phyloP scores from a whole-genome alignment of 345 rosid species.

The Diplotaxis tenuifolia region DNA sequence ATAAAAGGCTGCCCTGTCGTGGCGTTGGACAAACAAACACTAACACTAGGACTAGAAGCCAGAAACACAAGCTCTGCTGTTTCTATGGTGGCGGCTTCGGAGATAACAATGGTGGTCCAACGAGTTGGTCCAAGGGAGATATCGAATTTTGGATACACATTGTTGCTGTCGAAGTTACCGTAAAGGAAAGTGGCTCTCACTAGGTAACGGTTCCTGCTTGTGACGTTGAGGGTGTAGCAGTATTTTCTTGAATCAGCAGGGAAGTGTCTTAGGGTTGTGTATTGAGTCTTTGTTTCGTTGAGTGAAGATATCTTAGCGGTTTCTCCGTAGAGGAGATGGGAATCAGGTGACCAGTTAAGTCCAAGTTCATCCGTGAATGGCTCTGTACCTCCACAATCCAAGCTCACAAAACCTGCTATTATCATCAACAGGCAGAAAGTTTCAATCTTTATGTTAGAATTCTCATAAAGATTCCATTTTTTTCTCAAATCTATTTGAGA shows the following conservation, averaged over 20 bases:
- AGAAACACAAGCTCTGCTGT: constrained; percentile 76
- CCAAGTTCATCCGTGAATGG: constrained; percentile 78
- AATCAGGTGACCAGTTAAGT: constrained; percentile 76
- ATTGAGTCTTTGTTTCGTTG: constrained; percentile 73
- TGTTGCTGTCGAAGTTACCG: constrained; percentile 80
- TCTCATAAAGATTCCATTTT: background rate
- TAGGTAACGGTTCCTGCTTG: constrained; percentile 76
- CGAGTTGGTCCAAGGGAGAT: constrained; percentile 85
- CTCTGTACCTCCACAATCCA: constrained; percentile 81
- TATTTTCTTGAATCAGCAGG: constrained; percentile 92
- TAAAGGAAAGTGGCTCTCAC: constrained; percentile 92
- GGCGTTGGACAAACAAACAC: constrained; percentile 93
- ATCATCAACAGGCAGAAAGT: background rate
- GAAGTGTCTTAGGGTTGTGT: constrained; percentile 80
- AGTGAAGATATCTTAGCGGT: constrained; percentile 50
- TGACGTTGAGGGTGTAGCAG: constrained; percentile 73
- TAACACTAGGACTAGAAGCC: constrained; percentile 63
- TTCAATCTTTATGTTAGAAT: background rate
- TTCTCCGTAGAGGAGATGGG: constrained; percentile 62
- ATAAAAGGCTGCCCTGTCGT: constrained; percentile 97
- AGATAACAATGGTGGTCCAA: constrained; percentile 90
- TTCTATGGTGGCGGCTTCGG: constrained; percentile 71
- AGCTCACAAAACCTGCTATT: constrained; percentile 82
- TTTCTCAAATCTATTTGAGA: background rate
- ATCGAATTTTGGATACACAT: constrained; percentile 93